Conservation (phyloP, 176 grass and related monocot species). For the Eremochloa ophiuroides region DNA sequence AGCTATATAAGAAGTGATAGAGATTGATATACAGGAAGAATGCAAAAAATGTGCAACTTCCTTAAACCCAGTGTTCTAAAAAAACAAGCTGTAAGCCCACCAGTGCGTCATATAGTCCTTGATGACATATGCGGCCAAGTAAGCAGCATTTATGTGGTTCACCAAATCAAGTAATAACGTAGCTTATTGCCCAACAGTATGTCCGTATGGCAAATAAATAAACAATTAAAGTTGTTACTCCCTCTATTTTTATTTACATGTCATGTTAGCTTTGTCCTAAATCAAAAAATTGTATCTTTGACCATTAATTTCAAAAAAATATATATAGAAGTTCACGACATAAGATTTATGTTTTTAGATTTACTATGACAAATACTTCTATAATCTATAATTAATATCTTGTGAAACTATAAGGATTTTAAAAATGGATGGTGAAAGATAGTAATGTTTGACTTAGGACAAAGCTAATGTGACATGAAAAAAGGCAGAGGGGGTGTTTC, state of each 20-base stretch:
- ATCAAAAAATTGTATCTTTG: too few relatives aligned
- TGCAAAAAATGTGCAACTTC: background rate
- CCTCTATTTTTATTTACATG: too few relatives aligned
- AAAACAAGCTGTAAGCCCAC: background rate
- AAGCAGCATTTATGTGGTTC: background rate
- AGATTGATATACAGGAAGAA: conserved; percentile 6
- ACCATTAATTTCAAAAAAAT: too few relatives aligned
- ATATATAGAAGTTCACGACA: too few relatives aligned
- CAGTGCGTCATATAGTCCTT: background rate
- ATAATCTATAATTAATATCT: too few relatives aligned
- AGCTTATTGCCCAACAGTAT: background rate
- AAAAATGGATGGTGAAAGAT: too few relatives aligned
- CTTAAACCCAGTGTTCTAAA: background rate
- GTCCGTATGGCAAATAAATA: background rate
- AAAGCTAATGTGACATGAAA: too few relatives aligned
- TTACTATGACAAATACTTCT: too few relatives aligned
- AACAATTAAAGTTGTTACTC: background rate
- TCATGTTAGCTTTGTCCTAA: too few relatives aligned
- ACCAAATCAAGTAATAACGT: background rate
- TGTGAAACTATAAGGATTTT: too few relatives aligned
- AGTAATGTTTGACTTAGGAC: too few relatives aligned
- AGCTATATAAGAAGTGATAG: background rate
- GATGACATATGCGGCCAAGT: background rate
- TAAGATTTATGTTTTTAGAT: too few relatives aligned
- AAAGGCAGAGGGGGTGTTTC: background rate